Evolutionary conservation across 2,329 filamentous ascomycete genomes (phyloP).

Genomic region (Claviceps purpurea): DNA sequence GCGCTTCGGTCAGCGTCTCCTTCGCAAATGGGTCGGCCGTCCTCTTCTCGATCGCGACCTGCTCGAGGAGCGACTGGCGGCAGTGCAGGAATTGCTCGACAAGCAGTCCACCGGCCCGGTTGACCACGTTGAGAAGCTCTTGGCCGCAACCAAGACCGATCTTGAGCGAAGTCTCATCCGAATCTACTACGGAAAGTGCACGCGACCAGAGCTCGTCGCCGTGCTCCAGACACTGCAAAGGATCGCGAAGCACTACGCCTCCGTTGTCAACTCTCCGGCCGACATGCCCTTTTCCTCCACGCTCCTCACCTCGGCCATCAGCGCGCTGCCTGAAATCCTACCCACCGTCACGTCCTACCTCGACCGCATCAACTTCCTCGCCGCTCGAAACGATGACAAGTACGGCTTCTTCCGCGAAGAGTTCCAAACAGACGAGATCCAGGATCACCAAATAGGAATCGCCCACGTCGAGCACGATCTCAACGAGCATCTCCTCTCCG

Average conservation of each 20-base stretch:
- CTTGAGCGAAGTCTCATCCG: slow-evolving; percentile 87
- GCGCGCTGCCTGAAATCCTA: slow-evolving; percentile 62
- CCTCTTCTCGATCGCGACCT: slow-evolving; percentile 65
- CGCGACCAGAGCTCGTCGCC: slow-evolving; percentile 71
- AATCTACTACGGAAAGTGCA: slow-evolving; percentile 95
- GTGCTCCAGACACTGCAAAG: slow-evolving; percentile 76
- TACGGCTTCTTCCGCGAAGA: slow-evolving; percentile 85
- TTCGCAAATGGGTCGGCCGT: slow-evolving; percentile 90
- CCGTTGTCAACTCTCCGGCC: slow-evolving; percentile 46
- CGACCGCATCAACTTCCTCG: slow-evolving; percentile 71
- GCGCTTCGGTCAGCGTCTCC: slow-evolving; percentile 71
- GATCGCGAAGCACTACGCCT: slow-evolving; percentile 60
- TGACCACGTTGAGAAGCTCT: slow-evolving; percentile 59
- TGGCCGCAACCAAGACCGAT: slow-evolving; percentile 62
- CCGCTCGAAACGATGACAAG: slow-evolving; percentile 80
- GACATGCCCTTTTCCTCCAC: slow-evolving; percentile 61
- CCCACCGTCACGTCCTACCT: slow-evolving; percentile 62
- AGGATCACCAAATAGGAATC: slow-evolving; percentile 79
- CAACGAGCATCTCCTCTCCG: slow-evolving; percentile 57
- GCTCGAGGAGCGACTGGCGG: slow-evolving; percentile 66
- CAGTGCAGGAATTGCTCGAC: slow-evolving; percentile 74
- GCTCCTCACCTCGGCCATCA: slow-evolving; percentile 58
- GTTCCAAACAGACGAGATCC: slow-evolving; percentile 79
- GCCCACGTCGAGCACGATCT: slow-evolving; percentile 85
- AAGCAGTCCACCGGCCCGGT: slow-evolving; percentile 52